Evolutionary conservation across 2,329 filamentous ascomycete species (phyloP).

Genomic region (Trichoderma sp.): DNA sequence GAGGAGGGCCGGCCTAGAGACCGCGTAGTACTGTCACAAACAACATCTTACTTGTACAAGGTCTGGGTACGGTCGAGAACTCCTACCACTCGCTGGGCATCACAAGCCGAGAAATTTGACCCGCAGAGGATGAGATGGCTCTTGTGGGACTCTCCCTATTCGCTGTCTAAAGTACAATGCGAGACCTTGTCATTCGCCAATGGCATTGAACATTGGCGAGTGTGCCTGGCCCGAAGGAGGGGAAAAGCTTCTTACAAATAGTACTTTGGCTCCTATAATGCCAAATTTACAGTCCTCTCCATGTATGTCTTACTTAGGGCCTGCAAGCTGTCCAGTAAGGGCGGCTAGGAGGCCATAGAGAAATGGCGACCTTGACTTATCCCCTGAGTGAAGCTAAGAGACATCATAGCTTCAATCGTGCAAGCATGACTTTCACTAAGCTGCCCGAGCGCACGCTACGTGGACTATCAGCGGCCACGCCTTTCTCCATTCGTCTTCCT

Average conservation of each 20-base stretch:
- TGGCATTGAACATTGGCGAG: neutral
- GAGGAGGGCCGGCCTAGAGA: neutral
- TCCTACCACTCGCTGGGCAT: neutral
- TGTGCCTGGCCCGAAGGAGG: neutral
- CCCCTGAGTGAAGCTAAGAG: conserved; percentile 6
- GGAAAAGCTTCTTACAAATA: neutral
- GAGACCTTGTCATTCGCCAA: neutral
- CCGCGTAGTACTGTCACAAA: neutral
- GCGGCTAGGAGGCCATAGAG: neutral
- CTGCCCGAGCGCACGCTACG: conserved; percentile 1
- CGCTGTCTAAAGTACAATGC: neutral
- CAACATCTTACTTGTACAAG: neutral
- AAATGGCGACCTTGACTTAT: neutral
- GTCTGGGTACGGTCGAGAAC: neutral
- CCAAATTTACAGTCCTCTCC: neutral
- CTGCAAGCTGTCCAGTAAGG: conserved; percentile 9
- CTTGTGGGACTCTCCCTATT: neutral
- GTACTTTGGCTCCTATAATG: neutral
- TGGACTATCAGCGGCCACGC: neutral
- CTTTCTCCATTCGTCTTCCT: conserved; percentile 16
- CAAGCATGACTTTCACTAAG: conserved; percentile 5
- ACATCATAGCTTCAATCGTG: conserved; percentile 10
- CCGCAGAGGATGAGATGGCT: neutral
- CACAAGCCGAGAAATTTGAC: neutral
- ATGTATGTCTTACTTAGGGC: conserved; percentile 11